A percentile compares a stretch with the other conserved stretches of the same genome.
Evolutionary conservation across 495 filamentous ascomycete species (phyloP).

Genomic region (Acidiella bohemica): DNA sequence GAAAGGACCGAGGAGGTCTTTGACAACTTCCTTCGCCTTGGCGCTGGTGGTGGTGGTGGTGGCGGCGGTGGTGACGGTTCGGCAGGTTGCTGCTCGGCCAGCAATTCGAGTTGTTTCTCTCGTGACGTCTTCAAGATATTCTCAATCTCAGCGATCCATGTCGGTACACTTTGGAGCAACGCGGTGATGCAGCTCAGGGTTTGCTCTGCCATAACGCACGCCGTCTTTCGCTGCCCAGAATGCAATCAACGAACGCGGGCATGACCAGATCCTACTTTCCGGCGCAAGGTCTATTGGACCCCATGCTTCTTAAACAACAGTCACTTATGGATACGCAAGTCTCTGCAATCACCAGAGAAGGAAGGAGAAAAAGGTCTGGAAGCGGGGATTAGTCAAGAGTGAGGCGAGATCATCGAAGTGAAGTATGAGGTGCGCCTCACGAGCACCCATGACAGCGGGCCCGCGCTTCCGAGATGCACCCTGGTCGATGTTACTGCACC

Average conservation of each 20-base stretch:
- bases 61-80: not conserved
- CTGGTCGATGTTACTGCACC: too few species aligned
- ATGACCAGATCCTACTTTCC: not conserved
- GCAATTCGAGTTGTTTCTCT: conserved; percentile 5
- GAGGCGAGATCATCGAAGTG: too few species aligned
- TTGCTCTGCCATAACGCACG: conserved; percentile 14
- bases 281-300: too few species aligned
- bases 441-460: too few species aligned
- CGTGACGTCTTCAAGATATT: not conserved
- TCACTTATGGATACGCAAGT: too few species aligned
- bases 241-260: not conserved
- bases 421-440: too few species aligned
- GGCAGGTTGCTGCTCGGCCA: conserved; percentile 7
- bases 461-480: too few species aligned
- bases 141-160: conserved; percentile 16
- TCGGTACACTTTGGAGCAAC: conserved; percentile 12
- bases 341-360: too few species aligned
- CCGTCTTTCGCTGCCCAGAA: not conserved
- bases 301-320: too few species aligned
- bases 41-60: not conserved
- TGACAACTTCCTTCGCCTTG: not conserved
- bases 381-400: too few species aligned
- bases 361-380: too few species aligned
- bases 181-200: conserved; percentile 8
- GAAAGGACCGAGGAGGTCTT: not conserved